phyloP scores from a whole-genome alignment of 768 basidiomycete genomes.

The Suillus bovinus region DNA sequence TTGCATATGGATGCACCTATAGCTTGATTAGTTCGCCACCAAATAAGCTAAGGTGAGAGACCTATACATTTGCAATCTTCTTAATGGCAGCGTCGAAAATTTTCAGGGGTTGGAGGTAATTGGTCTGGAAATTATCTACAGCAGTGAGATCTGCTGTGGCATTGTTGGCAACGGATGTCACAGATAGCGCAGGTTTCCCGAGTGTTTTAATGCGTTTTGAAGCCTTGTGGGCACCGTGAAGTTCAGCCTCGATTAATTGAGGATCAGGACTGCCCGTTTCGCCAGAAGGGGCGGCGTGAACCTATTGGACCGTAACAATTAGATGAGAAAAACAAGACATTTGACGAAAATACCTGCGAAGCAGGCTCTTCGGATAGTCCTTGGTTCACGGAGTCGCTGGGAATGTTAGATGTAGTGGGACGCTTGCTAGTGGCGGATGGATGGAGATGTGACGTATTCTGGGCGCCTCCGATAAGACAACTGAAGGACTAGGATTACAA shows the following conservation, averaged over 20 bases:
- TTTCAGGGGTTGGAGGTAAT: constrained; percentile 6
- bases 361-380: too few species aligned
- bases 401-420: too few species aligned
- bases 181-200: background rate
- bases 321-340: background rate
- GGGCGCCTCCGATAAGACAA: too few species aligned
- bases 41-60: too few species aligned
- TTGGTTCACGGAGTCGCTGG: too few species aligned
- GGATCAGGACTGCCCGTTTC: background rate
- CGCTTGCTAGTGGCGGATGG: too few species aligned
- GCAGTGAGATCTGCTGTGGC: background rate
- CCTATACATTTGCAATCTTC: background rate
- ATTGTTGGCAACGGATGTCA: background rate
- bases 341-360: too few species aligned
- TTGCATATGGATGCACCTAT: too few species aligned
- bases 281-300: background rate
- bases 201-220: background rate
- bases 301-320: background rate
- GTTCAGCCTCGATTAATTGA: background rate
- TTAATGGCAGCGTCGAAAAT: constrained; percentile 1
- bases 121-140: background rate
- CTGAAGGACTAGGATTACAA: too few species aligned
- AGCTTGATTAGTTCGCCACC: too few species aligned
- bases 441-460: too few species aligned
- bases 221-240: background rate